Evolutionary conservation across 2,329 filamentous ascomycete genomes (phyloP).

Genomic region (Chaetothyriales sp.): DNA sequence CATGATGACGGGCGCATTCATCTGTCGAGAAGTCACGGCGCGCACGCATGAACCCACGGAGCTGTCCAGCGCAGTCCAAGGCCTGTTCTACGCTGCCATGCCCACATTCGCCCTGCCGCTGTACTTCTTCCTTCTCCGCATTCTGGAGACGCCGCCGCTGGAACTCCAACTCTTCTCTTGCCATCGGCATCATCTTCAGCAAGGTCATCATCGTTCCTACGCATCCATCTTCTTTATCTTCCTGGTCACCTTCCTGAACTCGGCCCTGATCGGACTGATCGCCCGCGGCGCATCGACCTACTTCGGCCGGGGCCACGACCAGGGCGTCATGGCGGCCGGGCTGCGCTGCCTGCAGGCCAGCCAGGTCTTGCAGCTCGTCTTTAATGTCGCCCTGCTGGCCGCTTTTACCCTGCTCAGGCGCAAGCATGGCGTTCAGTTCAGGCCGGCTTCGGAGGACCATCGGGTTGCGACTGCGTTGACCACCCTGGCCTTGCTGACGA

Average conservation of each 20-base stretch:
- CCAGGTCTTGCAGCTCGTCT: slow-evolving; percentile 5
- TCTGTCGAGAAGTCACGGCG: slow-evolving; percentile 9
- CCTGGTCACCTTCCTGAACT: slow-evolving; percentile 1
- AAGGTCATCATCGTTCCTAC: background rate
- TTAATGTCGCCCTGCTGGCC: slow-evolving; percentile 2
- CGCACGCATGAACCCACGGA: slow-evolving; percentile 2
- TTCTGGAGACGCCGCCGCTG: background rate
- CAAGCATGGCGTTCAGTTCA: background rate
- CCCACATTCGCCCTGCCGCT: slow-evolving; percentile 5
- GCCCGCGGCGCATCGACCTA: slow-evolving; percentile 6
- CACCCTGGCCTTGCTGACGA: background rate
- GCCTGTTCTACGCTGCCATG: slow-evolving; percentile 10
- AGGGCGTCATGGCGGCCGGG: slow-evolving; percentile 1
- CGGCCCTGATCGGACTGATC: slow-evolving; percentile 6
- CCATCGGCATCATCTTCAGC: too few species aligned
- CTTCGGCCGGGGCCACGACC: slow-evolving; percentile 3
- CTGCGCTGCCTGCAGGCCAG: slow-evolving; percentile 7
- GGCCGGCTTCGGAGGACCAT: background rate
- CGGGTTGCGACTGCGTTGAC: background rate
- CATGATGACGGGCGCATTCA: slow-evolving; percentile 10
- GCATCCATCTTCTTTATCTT: background rate
- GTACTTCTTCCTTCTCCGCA: slow-evolving; percentile 3
- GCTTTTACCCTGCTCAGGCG: background rate
- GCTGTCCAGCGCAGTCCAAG: slow-evolving; percentile 5
- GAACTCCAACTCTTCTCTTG: too few species aligned